These are phyloP conservation scores for Poa annua DNA, from an alignment of 176 grass and related monocot genomes.

Conservation along the genomic window DNA sequence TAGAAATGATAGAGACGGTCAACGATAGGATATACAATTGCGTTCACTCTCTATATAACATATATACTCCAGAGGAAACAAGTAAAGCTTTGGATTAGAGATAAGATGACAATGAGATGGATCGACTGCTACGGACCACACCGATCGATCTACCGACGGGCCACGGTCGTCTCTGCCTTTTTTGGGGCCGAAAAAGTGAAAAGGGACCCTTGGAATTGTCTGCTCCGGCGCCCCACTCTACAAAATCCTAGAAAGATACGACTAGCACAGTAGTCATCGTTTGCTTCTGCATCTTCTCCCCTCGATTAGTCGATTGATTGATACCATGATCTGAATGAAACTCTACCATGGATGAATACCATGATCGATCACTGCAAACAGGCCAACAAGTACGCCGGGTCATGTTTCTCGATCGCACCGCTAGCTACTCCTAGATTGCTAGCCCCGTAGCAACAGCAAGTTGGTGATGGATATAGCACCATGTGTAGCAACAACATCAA, in stretches of 20 bases:
- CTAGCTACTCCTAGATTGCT: not conserved
- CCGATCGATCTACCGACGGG: not conserved
- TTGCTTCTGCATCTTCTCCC: not conserved
- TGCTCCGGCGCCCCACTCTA: not conserved
- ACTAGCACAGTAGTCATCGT: not conserved
- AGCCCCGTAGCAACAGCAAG: not conserved
- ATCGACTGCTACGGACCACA: conserved; percentile 5
- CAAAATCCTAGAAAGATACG: not conserved
- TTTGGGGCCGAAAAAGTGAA: not conserved
- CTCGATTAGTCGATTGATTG: too few species aligned
- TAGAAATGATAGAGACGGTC: conserved; percentile 42
- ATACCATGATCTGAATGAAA: not conserved
- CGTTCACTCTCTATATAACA: not conserved
- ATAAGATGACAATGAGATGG: not conserved
- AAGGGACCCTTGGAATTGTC: conserved; percentile 10
- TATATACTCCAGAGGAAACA: not conserved
- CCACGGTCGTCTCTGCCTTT: not conserved
- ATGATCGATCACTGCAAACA: not conserved
- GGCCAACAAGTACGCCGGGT: not conserved
- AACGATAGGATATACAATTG: conserved; percentile 39
- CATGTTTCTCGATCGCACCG: not conserved
- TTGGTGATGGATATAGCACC: not conserved
- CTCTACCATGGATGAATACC: not conserved
- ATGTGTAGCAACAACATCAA: not conserved
- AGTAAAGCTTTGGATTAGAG: not conserved